phyloP scores from a whole-genome alignment of 192 early-diverging fungal species.

The Lobosporangium transversale region DNA sequence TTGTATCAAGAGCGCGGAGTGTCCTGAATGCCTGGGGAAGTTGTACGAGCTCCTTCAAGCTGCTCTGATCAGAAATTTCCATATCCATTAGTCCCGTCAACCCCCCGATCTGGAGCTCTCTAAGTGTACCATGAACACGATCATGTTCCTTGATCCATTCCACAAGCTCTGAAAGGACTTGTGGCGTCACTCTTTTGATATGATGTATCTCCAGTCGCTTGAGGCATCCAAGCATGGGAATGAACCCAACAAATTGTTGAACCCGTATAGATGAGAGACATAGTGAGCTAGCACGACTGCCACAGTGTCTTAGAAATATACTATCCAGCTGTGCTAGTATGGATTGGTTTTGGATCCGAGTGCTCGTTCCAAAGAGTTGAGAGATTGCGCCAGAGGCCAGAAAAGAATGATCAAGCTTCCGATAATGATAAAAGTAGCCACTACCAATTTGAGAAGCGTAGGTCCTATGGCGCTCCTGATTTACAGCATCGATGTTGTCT shows the following conservation, averaged over 20 bases:
- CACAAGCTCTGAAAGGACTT: constrained; percentile 5
- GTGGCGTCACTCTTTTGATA: constrained; percentile 11
- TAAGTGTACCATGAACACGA: constrained; percentile 20
- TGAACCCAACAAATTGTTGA: background rate
- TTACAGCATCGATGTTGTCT: background rate
- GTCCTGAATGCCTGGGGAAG: constrained; percentile 19
- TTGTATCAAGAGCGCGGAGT: constrained; percentile 21
- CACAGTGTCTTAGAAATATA: constrained; percentile 22
- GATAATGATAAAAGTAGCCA: constrained; percentile 45
- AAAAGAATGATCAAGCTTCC: constrained; percentile 34
- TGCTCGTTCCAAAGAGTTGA: constrained; percentile 17
- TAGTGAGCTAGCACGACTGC: constrained; percentile 8
- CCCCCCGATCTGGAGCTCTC: constrained; percentile 39
- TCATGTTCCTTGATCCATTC: constrained; percentile 38
- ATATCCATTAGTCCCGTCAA: constrained; percentile 5
- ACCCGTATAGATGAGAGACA: constrained; percentile 15
- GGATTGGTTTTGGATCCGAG: background rate
- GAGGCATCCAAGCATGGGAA: constrained; percentile 20
- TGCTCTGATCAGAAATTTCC: background rate
- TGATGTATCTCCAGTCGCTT: constrained; percentile 27
- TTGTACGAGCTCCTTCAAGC: constrained; percentile 9
- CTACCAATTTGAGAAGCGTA: background rate
- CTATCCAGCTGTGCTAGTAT: constrained; percentile 30
- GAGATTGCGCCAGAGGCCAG: constrained; percentile 18
- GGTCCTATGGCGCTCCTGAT: background rate